Conservation (phyloP, 768 basidiomycete species). For the Paxillus rubicundulus region DNA sequence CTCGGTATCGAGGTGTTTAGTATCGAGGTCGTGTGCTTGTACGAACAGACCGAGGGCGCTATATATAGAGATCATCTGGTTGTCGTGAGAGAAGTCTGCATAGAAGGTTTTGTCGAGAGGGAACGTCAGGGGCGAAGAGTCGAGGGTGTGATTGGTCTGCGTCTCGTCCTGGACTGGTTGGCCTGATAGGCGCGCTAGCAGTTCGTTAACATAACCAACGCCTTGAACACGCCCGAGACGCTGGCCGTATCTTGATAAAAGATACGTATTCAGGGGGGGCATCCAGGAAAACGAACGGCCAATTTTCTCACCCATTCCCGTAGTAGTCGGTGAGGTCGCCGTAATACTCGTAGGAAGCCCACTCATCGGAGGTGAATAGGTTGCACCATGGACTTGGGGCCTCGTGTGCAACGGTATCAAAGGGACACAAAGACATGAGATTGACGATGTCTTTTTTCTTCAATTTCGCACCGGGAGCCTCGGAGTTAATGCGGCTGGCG, state of each 20-base stretch:
- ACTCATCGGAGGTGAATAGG: constrained; percentile 61
- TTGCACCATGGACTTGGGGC: constrained; percentile 61
- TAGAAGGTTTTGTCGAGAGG: constrained; percentile 65
- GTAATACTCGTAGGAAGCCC: constrained; percentile 59
- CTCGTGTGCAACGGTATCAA: constrained; percentile 58
- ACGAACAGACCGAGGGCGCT: constrained; percentile 51
- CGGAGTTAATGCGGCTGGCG: constrained; percentile 52
- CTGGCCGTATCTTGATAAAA: constrained; percentile 55
- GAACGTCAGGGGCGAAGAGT: constrained; percentile 61
- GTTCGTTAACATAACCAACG: constrained; percentile 84
- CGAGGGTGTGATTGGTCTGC: constrained; percentile 74
- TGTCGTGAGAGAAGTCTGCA: constrained; percentile 84
- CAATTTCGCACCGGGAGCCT: constrained; percentile 63
- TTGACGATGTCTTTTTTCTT: constrained; percentile 49
- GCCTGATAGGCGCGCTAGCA: constrained; percentile 71
- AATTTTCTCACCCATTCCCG: constrained; percentile 50
- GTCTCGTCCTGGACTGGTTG: constrained; percentile 63
- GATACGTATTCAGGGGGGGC: not conserved
- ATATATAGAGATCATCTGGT: constrained; percentile 75
- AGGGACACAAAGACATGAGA: constrained; percentile 71
- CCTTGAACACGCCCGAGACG: constrained; percentile 70
- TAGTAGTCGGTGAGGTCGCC: constrained; percentile 77
- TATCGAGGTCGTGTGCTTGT: constrained; percentile 30
- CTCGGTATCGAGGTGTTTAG: constrained; percentile 5
- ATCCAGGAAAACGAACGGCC: not conserved